Base-by-base conservation (phyloP, 2,329 filamentous ascomycete genomes). In the Pyrenophora tritici-repentis region DNA sequence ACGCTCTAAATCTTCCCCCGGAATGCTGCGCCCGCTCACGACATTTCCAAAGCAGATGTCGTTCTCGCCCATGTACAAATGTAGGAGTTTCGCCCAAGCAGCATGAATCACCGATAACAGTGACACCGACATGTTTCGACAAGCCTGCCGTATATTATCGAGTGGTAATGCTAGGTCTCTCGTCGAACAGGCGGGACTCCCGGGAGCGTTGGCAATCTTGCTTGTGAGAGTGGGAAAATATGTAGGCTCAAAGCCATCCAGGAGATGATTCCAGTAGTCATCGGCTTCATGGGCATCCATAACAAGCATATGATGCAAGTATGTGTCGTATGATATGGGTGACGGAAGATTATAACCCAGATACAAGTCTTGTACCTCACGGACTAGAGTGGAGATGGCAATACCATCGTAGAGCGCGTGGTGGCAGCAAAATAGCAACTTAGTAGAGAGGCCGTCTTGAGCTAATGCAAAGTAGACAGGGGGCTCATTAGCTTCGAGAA, bases 41-140 rank as follows among this genome's bases (percentile, higher is more conserved):
- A 97, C 87, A 62, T 90, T 94, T 0, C 93, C 92, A 65, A 97
- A 96, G 69, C 90, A 94, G 4, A 96, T 64, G 63, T 96, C 91
- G 0, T 76, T 68, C 4, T 77, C 75, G 1, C 78, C 70, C 2
- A 86, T 79, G 2, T 84, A 75, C 2, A 82, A 74, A 0, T 82
- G 77, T 1, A 96, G 68, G 0, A 89, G 73, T 35, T 81, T 81
- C 0, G 85, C 81, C 90, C 91, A 96, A 1, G 86, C 80, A 3
- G 88, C 79, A 71, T 96, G 91, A 26, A 86, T 81, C 0, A 90
- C 61, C 0, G 87, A 83, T 1, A 93, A 75, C 0, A 91, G 75
- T 1, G 77, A 78, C 3, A 60, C 55, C 18, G 71, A 72, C 3
- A 50, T 37, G 7, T 39, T 29, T 42, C 65, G 62, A 42, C 66